Evolutionary conservation across 139 green algal genomes (phyloP).

Genomic region (Picochlorum sp.): DNA sequence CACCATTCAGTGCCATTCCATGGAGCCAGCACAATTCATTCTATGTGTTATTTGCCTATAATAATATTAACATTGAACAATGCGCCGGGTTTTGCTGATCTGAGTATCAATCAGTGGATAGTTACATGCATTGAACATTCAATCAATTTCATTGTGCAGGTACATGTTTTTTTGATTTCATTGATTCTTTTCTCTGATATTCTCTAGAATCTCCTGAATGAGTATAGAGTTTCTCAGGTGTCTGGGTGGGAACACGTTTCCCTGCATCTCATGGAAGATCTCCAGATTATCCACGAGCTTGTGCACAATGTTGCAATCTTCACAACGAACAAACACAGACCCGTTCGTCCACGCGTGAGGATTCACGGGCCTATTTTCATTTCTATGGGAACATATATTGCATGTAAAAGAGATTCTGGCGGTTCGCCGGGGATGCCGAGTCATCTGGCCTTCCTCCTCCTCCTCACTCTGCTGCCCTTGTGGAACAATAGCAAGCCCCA

Average conservation of each 20-base stretch:
- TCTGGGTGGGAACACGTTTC: constrained; percentile 27
- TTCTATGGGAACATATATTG: constrained; percentile 39
- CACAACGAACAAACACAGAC: constrained; percentile 53
- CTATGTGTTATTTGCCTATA: too few species aligned
- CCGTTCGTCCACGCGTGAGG: constrained; percentile 48
- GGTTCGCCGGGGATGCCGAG: constrained; percentile 21
- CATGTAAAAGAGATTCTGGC: constrained; percentile 50
- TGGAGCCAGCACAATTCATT: too few species aligned
- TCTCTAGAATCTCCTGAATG: constrained; percentile 15
- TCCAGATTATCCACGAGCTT: constrained; percentile 31
- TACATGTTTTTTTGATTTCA: constrained; percentile 6
- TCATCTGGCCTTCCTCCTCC: constrained; percentile 11
- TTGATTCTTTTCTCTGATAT: constrained; percentile 5
- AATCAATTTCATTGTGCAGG: neutral
- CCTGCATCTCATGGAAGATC: constrained; percentile 31
- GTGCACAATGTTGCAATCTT: constrained; percentile 27
- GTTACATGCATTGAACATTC: constrained; percentile 13
- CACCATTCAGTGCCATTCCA: too few species aligned
- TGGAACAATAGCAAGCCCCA: neutral
- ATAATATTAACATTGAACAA: neutral
- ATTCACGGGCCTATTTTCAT: constrained; percentile 41
- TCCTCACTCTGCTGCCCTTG: constrained; percentile 15
- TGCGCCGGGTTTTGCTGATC: constrained; percentile 35
- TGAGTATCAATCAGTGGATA: constrained; percentile 27
- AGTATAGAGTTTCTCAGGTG: constrained; percentile 18